phyloP scores from a whole-genome alignment of 2,329 filamentous ascomycete genomes.

The Cytospora piceae region DNA sequence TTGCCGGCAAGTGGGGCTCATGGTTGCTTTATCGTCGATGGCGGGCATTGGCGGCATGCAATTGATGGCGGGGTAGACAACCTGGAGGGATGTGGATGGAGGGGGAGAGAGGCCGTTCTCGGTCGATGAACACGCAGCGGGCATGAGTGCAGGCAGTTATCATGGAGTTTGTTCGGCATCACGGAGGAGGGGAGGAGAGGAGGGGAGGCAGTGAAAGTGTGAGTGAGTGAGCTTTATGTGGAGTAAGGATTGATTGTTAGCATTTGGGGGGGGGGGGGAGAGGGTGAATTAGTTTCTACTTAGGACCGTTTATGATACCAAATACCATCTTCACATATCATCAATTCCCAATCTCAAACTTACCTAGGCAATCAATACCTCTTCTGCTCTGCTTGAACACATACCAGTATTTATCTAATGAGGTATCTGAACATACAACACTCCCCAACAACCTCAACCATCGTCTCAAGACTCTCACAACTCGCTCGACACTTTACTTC shows the following conservation, averaged over 20 bases:
- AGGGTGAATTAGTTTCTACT: neutral
- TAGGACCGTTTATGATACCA: slow-evolving; percentile 17
- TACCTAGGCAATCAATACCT: no score
- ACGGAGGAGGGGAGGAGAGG: slow-evolving; percentile 12
- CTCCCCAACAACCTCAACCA: slow-evolving; percentile 12
- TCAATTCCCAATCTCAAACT: slow-evolving; percentile 1
- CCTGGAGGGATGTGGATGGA: neutral
- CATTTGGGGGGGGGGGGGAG: no score
- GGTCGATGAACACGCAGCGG: neutral
- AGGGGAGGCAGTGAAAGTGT: neutral
- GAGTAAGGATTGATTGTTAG: no score
- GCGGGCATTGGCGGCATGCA: neutral
- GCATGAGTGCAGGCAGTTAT: neutral
- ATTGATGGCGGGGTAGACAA: slow-evolving; percentile 18
- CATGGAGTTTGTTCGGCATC: slow-evolving; percentile 32
- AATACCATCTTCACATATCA: slow-evolving; percentile 8
- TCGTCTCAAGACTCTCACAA: slow-evolving; percentile 23
- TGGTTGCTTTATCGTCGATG: neutral
- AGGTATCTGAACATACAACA: slow-evolving; percentile 24
- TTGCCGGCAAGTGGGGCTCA: slow-evolving; percentile 5
- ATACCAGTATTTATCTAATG: slow-evolving; percentile 9
- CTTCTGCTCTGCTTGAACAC: neutral
- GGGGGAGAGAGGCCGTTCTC: neutral
- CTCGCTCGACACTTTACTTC: slow-evolving; percentile 24
- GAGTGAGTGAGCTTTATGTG: neutral